Base-by-base conservation (phyloP, 1,284 basidiomycete species). In the Porogramme epimiltina region DNA sequence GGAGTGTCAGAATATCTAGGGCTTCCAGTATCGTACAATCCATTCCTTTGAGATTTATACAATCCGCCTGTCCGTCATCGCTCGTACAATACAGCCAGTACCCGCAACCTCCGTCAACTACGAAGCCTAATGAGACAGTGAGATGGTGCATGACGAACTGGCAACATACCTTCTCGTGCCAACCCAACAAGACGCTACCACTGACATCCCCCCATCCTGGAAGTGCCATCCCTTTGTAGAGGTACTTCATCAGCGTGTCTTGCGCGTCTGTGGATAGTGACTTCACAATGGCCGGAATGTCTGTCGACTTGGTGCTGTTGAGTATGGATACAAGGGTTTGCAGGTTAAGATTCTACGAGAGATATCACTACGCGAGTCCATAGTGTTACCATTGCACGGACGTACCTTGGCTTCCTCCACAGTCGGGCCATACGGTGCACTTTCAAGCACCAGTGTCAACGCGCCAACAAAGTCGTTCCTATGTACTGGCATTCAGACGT, bases 241-340 rank as follows among this genome's bases (percentile, higher is more conserved):
- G 75, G 67, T 97, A 99, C 70, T 97, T 98, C 96, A 98, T 99
- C 51, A 98, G 78, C 31, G 87, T 91, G 66, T 98, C 96, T 63
- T 97, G 93, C 57, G 91, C 80, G 42, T 93, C 87, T 55, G 84
- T 81, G 6, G 85, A 82, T 37, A 98, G 80, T 1, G 79, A 70
- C 66, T 88, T 89, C 66, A 98, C 77, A 39, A 91, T 84, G 24
- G 73, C 73, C 1, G 89, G 76, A 52, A 99, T 95, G 59, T 98
- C 96, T 6, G 91, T 80, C 3, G 94, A 81, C 67, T 96, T 94
- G 13, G 95, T 98, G 52, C 92, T 95, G 74, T 97, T 98, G 58
- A 99, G 82, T 58, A 98, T 94, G 3, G 93, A 89, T 28, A 98
- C 80, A n/a, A 99, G 78, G 1, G 89, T 86, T 59, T 88, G 82